phyloP scores from a whole-genome alignment of 768 basidiomycete genomes.

The Tulasnella sp. region DNA sequence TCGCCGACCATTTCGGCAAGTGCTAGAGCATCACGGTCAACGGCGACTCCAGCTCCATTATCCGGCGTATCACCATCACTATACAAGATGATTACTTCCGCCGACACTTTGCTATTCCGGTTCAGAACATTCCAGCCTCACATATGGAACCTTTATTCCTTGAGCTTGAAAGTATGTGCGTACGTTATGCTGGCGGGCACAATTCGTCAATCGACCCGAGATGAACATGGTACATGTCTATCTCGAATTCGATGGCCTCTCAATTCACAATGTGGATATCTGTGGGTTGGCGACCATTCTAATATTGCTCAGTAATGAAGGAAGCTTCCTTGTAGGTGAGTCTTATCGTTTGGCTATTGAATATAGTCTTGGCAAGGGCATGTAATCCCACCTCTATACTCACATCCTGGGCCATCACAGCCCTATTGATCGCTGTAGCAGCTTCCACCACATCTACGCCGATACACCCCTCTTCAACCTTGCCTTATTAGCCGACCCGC shows the following conservation, averaged over 20 bases:
- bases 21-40: no score
- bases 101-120: slow-evolving; percentile 18
- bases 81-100: slow-evolving; percentile 28
- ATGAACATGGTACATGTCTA: slow-evolving; percentile 86
- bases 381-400: slow-evolving; percentile 96
- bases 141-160: slow-evolving; percentile 37
- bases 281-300: slow-evolving; percentile 93
- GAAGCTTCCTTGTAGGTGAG: slow-evolving; percentile 88
- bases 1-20: background rate
- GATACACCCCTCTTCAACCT: slow-evolving; percentile 90
- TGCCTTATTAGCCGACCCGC: slow-evolving; percentile 68
- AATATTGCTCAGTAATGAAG: slow-evolving; percentile 88
- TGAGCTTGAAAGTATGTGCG: slow-evolving; percentile 27
- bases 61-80: slow-evolving; percentile 39
- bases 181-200: slow-evolving; percentile 29
- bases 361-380: slow-evolving; percentile 97
- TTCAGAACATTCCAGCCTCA: slow-evolving; percentile 26
- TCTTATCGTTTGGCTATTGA: background rate
- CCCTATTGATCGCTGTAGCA: slow-evolving; percentile 85
- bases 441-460: slow-evolving; percentile 95
- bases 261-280: slow-evolving; percentile 84
- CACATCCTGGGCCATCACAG: slow-evolving; percentile 98
- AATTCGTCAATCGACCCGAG: slow-evolving; percentile 47
- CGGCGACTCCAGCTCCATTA: no score
- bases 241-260: slow-evolving; percentile 86